Conservation (phyloP, 345 rosid species). For the Arabidopsis suecica region DNA sequence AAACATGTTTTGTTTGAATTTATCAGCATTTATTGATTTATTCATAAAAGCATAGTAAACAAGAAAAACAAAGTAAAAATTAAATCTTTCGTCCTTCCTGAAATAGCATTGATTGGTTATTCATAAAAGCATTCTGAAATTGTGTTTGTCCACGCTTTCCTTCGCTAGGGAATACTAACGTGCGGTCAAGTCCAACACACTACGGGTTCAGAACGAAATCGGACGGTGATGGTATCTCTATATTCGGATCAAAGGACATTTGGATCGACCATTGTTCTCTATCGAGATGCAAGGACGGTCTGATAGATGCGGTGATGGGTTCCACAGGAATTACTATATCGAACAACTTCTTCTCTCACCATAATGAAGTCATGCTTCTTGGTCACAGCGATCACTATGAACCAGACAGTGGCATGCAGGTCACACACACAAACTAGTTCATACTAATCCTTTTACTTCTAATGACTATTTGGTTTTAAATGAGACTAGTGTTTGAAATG, state of each 20-base stretch:
- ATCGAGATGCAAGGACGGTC: constrained; percentile 90
- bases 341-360: constrained; percentile 91
- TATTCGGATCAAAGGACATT: constrained; percentile 86
- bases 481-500: background rate
- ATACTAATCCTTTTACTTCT: background rate
- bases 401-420: constrained; percentile 96
- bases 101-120: constrained; percentile 27
- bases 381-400: constrained; percentile 88
- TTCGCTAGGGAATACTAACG: constrained; percentile 80
- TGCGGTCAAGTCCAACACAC: constrained; percentile 87
- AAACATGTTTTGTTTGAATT: background rate
- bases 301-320: constrained; percentile 95
- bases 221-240: constrained; percentile 95
- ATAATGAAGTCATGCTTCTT: constrained; percentile 94
- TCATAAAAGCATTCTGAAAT: constrained; percentile 20
- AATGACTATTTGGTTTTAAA: background rate
- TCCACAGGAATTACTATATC: constrained; percentile 93
- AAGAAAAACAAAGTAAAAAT: background rate
- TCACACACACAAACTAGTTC: constrained; percentile 11
- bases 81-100: background rate
- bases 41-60: constrained; percentile 1
- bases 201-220: constrained; percentile 79
- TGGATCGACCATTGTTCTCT: constrained; percentile 98
- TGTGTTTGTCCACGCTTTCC: background rate
- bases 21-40: constrained; percentile 31